Conservation (phyloP, 2,329 filamentous ascomycete species). For the Chrysoporthe cubensis region DNA sequence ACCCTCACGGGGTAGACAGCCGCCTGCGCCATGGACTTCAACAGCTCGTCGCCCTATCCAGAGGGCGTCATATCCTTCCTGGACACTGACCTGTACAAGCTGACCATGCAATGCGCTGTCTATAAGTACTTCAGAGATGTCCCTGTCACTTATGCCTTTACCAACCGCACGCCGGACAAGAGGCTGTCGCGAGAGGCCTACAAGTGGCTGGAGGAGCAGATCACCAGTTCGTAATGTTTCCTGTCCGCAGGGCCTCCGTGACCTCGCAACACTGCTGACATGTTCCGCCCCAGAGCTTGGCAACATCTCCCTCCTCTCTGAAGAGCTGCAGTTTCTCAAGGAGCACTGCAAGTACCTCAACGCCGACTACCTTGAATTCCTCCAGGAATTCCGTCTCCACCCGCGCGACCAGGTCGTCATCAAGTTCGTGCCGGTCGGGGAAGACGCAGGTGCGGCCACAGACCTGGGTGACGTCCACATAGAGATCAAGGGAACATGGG, state of each 20-base stretch:
- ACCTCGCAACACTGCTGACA: neutral
- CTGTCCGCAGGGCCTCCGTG: neutral
- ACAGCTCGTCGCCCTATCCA: constrained; percentile 67
- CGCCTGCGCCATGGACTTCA: constrained; percentile 61
- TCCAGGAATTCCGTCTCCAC: constrained; percentile 79
- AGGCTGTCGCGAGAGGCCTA: constrained; percentile 83
- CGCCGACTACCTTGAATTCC: constrained; percentile 76
- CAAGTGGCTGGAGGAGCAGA: constrained; percentile 82
- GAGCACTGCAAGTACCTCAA: constrained; percentile 81
- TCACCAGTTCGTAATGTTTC: constrained; percentile 65
- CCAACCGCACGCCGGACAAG: constrained; percentile 93
- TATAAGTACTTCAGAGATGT: constrained; percentile 86
- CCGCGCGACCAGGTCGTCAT: constrained; percentile 80
- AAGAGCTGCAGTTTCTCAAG: constrained; percentile 80
- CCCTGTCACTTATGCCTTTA: constrained; percentile 89
- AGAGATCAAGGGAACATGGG: constrained; percentile 80
- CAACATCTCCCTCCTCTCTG: constrained; percentile 75
- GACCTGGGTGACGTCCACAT: constrained; percentile 78
- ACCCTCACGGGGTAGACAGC: neutral
- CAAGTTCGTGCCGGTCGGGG: constrained; percentile 61
- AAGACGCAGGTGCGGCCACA: constrained; percentile 64
- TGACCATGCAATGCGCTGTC: constrained; percentile 98
- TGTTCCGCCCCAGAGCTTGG: constrained; percentile 68
- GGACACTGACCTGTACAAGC: constrained; percentile 87
- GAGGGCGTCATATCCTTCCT: constrained; percentile 83